Conservation (phyloP, 73 alveolate genomes). For the Loxodes magnus region DNA sequence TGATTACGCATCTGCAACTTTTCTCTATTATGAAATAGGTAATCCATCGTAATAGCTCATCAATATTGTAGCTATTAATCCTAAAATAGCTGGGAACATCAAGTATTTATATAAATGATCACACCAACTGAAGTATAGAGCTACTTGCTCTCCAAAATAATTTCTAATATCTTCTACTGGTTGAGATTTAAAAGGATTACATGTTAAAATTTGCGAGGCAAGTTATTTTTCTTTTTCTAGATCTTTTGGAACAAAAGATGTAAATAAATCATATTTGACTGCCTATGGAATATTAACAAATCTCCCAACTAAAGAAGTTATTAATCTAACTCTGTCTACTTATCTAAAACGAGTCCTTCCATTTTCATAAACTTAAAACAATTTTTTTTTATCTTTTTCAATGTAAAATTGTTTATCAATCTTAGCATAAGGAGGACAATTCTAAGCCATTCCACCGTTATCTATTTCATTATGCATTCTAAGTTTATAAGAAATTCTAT, state of each 20-base stretch:
- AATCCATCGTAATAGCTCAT: no score
- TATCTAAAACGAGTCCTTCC: slow-evolving; percentile 2
- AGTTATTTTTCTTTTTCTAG: not conserved
- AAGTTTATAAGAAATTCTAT: no score
- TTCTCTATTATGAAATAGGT: no score
- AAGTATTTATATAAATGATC: not conserved
- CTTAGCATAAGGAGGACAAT: no score
- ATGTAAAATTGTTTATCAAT: no score
- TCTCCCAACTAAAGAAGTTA: not conserved
- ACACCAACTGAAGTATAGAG: slow-evolving; percentile 11
- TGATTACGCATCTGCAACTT: no score
- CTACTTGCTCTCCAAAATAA: slow-evolving; percentile 7
- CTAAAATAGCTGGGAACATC: slow-evolving; percentile 5
- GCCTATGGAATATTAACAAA: not conserved
- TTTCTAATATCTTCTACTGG: slow-evolving; percentile 1
- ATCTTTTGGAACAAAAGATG: not conserved
- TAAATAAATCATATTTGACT: slow-evolving; percentile 1
- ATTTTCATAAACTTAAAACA: no score
- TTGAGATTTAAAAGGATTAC: not conserved
- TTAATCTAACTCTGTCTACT: not conserved
- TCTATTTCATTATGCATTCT: no score
- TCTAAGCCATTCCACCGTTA: no score
- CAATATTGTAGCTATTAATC: not conserved
- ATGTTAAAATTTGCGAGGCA: not conserved
- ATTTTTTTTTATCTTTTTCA: no score